Evolutionary conservation across 441 rosid genomes (phyloP).

Genomic region (Aquilaria agallochum): DNA sequence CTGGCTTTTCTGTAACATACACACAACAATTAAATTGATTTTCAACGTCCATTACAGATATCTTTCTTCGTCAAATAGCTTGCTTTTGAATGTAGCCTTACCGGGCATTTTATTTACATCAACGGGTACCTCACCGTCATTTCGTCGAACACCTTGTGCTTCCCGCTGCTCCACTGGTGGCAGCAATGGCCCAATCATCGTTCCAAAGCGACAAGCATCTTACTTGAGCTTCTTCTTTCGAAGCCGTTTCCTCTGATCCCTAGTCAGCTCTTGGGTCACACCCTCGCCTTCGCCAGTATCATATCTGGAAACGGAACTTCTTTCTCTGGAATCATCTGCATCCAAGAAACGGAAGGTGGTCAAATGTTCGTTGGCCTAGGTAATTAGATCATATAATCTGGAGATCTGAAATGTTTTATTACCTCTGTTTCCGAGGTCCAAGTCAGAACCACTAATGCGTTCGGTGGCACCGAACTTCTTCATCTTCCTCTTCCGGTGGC

Average conservation of each 20-base stretch:
- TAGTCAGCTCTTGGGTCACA: conserved; percentile 31
- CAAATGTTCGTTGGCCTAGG: too few relatives aligned
- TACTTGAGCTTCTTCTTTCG: conserved; percentile 68
- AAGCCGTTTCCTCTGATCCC: conserved; percentile 74
- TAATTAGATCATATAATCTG: too few relatives aligned
- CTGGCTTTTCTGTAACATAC: conserved; percentile 18
- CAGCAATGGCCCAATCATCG: conserved; percentile 51
- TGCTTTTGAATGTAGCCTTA: background rate
- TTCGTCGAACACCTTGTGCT: conserved; percentile 45
- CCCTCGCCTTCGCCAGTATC: conserved; percentile 12
- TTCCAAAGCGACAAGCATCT: conserved; percentile 39
- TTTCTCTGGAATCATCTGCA: conserved; percentile 45
- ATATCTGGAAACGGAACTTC: conserved; percentile 19
- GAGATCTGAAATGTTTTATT: background rate
- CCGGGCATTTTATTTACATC: background rate
- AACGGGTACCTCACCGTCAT: conserved; percentile 32
- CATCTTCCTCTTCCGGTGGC: conserved; percentile 15
- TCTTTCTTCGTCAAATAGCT: too few relatives aligned
- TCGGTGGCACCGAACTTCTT: conserved; percentile 17
- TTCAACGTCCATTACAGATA: too few relatives aligned
- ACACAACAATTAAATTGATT: background rate
- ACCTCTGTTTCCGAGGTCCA: conserved; percentile 50
- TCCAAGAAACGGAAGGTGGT: too few relatives aligned
- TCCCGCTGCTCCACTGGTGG: conserved; percentile 20
- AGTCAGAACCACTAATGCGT: conserved; percentile 19